Evolutionary conservation across 352 stramenopile species (phyloP).

Genomic region (Blastocystis sp.): DNA sequence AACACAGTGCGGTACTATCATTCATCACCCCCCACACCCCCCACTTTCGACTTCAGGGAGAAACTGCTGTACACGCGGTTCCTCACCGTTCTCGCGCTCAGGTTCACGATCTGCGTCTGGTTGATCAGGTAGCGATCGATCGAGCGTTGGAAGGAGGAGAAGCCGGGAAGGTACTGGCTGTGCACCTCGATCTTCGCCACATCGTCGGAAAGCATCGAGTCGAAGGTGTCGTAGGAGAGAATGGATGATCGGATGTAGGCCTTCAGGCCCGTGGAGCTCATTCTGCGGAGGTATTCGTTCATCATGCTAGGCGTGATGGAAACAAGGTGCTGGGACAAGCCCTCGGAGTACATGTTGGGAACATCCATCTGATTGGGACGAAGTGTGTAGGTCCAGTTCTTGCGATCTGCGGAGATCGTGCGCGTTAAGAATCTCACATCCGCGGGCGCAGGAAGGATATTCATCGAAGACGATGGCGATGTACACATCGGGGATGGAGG

Average conservation of each 20-base stretch:
- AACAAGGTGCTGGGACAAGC: neutral
- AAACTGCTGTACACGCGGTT: neutral
- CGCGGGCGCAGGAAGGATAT: slow-evolving; percentile 19
- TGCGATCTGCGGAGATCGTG: slow-evolving; percentile 33
- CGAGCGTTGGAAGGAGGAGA: slow-evolving; percentile 16
- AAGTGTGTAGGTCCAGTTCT: slow-evolving; percentile 67
- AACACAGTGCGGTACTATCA: neutral
- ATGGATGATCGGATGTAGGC: slow-evolving; percentile 12
- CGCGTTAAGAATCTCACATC: neutral
- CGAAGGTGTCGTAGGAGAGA: slow-evolving; percentile 35
- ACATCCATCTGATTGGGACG: slow-evolving; percentile 52
- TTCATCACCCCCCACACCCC: neutral
- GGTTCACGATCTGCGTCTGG: slow-evolving; percentile 8
- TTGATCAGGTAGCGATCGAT: slow-evolving; percentile 54
- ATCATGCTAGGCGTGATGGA: slow-evolving; percentile 38
- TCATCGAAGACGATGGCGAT: slow-evolving; percentile 51
- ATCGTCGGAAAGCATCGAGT: slow-evolving; percentile 3
- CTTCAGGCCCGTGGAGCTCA: slow-evolving; percentile 19
- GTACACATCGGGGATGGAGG: slow-evolving; percentile 58
- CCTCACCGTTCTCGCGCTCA: neutral
- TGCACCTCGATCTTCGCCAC: slow-evolving; percentile 16
- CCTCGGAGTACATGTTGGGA: slow-evolving; percentile 59
- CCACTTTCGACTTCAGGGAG: slow-evolving; percentile 27
- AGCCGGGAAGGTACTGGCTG: slow-evolving; percentile 19
- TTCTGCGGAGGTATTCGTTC: slow-evolving; percentile 64